Evolutionary conservation across 345 rosid genomes (phyloP).

Genomic region (Noccaea bulbosa): DNA sequence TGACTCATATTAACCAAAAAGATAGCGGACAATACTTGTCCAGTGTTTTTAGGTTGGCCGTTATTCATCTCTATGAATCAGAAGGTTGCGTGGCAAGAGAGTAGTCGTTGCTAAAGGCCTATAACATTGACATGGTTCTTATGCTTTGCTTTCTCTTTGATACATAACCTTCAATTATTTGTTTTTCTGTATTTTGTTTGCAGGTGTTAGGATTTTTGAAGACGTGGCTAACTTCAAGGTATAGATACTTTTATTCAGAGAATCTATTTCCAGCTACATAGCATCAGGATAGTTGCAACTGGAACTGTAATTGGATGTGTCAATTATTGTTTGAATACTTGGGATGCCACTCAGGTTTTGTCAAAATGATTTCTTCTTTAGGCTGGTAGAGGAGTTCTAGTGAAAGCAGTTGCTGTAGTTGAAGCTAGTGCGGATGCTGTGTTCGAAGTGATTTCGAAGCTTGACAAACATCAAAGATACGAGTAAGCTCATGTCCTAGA

Average conservation of each 20-base stretch:
- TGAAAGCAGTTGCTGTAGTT: slow-evolving; percentile 85
- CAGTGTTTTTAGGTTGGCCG: neutral
- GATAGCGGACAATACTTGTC: slow-evolving; percentile 11
- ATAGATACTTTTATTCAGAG: slow-evolving; percentile 30
- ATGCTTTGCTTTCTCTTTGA: slow-evolving; percentile 17
- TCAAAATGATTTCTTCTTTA: slow-evolving; percentile 41
- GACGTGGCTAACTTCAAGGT: slow-evolving; percentile 86
- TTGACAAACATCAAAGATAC: slow-evolving; percentile 79
- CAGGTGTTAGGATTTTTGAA: slow-evolving; percentile 96
- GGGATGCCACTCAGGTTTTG: slow-evolving; percentile 9
- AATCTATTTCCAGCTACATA: slow-evolving; percentile 9
- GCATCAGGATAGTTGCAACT: slow-evolving; percentile 4
- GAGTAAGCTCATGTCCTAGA: slow-evolving; percentile 63
- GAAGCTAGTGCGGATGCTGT: slow-evolving; percentile 87
- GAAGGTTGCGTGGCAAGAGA: slow-evolving; percentile 1
- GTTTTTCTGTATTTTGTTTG: slow-evolving; percentile 35
- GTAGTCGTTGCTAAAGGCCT: slow-evolving; percentile 26
- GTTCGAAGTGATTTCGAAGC: slow-evolving; percentile 76
- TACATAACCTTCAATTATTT: slow-evolving; percentile 13
- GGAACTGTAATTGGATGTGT: slow-evolving; percentile 7
- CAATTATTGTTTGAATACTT: neutral
- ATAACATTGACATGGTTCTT: slow-evolving; percentile 12
- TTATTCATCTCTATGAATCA: slow-evolving; percentile 16
- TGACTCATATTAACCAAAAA: slow-evolving; percentile 24
- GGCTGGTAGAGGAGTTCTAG: slow-evolving; percentile 80